Conservation (phyloP, 805 yeast genomes). For the Kodamaea restingae region DNA sequence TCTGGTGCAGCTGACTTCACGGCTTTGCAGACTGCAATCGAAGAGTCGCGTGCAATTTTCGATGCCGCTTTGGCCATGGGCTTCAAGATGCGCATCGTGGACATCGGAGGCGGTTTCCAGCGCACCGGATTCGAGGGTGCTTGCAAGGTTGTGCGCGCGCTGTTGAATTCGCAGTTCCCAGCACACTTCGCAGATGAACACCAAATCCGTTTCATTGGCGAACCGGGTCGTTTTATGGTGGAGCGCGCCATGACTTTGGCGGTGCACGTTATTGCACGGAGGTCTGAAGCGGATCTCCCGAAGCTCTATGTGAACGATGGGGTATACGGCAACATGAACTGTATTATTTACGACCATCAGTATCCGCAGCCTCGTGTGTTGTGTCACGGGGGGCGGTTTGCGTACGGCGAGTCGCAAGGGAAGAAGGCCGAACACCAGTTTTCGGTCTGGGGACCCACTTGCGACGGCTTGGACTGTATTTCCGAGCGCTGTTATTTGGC, state of each 20-base stretch:
- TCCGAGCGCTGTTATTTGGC: constrained; percentile 49
- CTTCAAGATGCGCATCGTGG: constrained; percentile 53
- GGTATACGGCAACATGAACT: constrained; percentile 91
- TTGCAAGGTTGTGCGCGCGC: constrained; percentile 50
- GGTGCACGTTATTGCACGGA: constrained; percentile 78
- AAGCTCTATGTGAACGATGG: constrained; percentile 84
- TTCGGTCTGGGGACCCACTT: constrained; percentile 97
- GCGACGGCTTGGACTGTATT: constrained; percentile 93
- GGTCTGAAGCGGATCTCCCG: constrained; percentile 29
- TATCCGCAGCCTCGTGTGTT: constrained; percentile 66
- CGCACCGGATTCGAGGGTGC: constrained; percentile 56
- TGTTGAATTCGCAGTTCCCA: constrained; percentile 63
- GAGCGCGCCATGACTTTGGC: constrained; percentile 84
- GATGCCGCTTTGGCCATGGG: constrained; percentile 49
- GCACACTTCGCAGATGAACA: constrained; percentile 19
- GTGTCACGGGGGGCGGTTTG: constrained; percentile 47
- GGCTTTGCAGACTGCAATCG: constrained; percentile 65
- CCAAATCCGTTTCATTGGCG: constrained; percentile 63
- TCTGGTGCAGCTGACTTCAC: constrained; percentile 80
- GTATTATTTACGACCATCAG: constrained; percentile 91
- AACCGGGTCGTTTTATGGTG: constrained; percentile 89
- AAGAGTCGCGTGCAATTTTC: constrained; percentile 67
- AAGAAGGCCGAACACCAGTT: constrained; percentile 26
- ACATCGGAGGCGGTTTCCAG: constrained; percentile 93
- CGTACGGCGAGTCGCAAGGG: constrained; percentile 22